These are phyloP conservation scores for Lumnitzera racemosa DNA, from an alignment of 345 rosid genomes.

Conservation along the genomic window DNA sequence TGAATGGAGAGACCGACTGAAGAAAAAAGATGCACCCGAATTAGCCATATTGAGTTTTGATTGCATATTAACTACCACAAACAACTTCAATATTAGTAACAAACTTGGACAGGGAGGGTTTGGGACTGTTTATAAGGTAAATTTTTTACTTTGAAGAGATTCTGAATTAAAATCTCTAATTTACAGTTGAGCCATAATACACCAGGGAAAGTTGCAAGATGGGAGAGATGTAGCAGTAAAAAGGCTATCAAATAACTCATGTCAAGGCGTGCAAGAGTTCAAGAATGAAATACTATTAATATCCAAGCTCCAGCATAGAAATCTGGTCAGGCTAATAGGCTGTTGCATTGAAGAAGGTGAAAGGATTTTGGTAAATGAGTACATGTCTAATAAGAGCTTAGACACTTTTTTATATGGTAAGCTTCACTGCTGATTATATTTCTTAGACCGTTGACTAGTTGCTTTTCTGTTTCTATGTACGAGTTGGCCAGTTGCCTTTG, in stretches of 20 bases:
- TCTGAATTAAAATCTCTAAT: slow-evolving; percentile 2
- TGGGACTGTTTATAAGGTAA: slow-evolving; percentile 8
- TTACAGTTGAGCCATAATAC: not conserved
- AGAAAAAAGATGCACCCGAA: too few relatives aligned
- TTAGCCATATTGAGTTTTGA: too few relatives aligned
- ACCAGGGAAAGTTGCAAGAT: slow-evolving; percentile 34
- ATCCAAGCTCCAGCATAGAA: slow-evolving; percentile 47
- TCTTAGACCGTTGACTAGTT: not conserved
- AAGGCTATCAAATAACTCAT: slow-evolving; percentile 40
- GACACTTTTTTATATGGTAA: slow-evolving; percentile 17
- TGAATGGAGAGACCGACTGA: too few relatives aligned
- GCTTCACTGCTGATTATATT: not conserved
- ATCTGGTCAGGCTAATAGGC: slow-evolving; percentile 49
- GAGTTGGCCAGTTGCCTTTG: not conserved
- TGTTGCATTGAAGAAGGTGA: slow-evolving; percentile 52
- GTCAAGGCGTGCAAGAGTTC: slow-evolving; percentile 51
- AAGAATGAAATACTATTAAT: slow-evolving; percentile 49
- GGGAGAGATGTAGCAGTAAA: slow-evolving; percentile 54
- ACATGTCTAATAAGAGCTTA: slow-evolving; percentile 20
- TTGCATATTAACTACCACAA: not conserved
- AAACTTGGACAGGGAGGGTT: slow-evolving; percentile 13
- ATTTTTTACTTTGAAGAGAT: not conserved
- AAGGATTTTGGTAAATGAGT: slow-evolving; percentile 42
- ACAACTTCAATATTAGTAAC: not conserved
- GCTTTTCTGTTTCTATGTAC: not conserved